A percentile compares a stretch with the other conserved stretches of the same genome.
phyloP scores from a whole-genome alignment of 2,329 filamentous ascomycete species.

The Lithohypha guttulata region DNA sequence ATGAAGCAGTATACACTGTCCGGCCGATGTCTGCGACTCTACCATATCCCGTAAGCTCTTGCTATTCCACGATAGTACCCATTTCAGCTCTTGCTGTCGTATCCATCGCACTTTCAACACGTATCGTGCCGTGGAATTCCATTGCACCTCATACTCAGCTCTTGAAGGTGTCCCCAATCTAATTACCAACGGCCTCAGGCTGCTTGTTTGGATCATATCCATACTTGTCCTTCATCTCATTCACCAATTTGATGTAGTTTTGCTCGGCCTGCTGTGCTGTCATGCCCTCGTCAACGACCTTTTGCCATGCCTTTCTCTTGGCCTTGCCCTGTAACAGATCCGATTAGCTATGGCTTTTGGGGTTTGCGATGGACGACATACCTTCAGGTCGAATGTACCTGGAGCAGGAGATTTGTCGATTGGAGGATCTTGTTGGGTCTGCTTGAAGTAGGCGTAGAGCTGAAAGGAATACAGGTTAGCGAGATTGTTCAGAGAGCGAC shows the following conservation, averaged over 20 bases:
- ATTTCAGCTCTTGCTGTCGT: too few species aligned
- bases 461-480: conserved; percentile 12
- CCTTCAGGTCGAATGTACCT: conserved; percentile 32
- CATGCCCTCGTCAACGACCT: conserved; percentile 52
- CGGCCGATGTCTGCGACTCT: too few species aligned
- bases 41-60: too few species aligned
- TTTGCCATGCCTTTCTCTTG: conserved; percentile 70
- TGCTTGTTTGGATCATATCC: conserved; percentile 56
- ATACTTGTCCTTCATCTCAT: conserved; percentile 58
- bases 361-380: conserved; percentile 15
- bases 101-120: not conserved
- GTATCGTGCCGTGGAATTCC: too few species aligned
- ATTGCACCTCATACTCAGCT: too few species aligned
- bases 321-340: conserved; percentile 53
- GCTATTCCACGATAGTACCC: too few species aligned
- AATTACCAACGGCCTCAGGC: conserved; percentile 44
- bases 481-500: not conserved
- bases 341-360: not conserved
- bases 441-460: conserved; percentile 33
- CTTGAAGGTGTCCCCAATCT: too few species aligned
- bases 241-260: conserved; percentile 63
- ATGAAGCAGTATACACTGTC: too few species aligned
- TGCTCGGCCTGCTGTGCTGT: conserved; percentile 59
- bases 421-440: conserved; percentile 25
- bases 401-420: conserved; percentile 25